Percentiles rank a stretch among this genome's conserved stretches.
Evolutionary conservation across 768 basidiomycete species (phyloP).

Genomic region (Boletus pseudo-olivaceus): DNA sequence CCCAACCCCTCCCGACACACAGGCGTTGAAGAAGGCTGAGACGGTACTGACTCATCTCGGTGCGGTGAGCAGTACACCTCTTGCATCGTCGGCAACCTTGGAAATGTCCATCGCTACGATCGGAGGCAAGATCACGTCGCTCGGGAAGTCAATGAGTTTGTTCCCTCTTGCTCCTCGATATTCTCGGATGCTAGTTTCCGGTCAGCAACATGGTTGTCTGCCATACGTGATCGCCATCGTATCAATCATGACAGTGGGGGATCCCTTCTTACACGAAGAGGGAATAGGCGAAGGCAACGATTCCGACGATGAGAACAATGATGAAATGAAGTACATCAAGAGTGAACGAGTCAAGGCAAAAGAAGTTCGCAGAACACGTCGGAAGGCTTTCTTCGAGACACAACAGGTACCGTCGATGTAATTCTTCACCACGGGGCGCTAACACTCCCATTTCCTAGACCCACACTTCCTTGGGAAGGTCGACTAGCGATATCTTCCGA

Average conservation of each 20-base stretch:
- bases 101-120: constrained; percentile 23
- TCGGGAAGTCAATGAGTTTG: constrained; percentile 89
- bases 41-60: constrained; percentile 76
- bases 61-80: constrained; percentile 52
- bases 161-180: constrained; percentile 94
- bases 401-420: constrained; percentile 56
- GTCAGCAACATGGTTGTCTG: constrained; percentile 82
- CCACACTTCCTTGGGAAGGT: constrained; percentile 77
- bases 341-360: constrained; percentile 48
- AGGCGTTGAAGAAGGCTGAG: constrained; percentile 76
- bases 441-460: constrained; percentile 38
- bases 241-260: constrained; percentile 88
- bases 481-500: constrained; percentile 82
- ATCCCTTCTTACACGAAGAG: constrained; percentile 91
- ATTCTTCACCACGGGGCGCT: not conserved
- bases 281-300: constrained; percentile 46
- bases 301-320: constrained; percentile 36
- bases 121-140: constrained; percentile 74
- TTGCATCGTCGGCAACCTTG: constrained; percentile 17
- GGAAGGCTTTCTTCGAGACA: constrained; percentile 78
- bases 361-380: constrained; percentile 54
- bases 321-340: constrained; percentile 42
- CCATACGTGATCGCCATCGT: constrained; percentile 92
- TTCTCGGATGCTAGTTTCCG: constrained; percentile 91
- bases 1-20: constrained; percentile 89